Evolutionary conservation across 2,329 filamentous ascomycete species (phyloP).

Genomic region (Colletotrichum destructivum): DNA sequence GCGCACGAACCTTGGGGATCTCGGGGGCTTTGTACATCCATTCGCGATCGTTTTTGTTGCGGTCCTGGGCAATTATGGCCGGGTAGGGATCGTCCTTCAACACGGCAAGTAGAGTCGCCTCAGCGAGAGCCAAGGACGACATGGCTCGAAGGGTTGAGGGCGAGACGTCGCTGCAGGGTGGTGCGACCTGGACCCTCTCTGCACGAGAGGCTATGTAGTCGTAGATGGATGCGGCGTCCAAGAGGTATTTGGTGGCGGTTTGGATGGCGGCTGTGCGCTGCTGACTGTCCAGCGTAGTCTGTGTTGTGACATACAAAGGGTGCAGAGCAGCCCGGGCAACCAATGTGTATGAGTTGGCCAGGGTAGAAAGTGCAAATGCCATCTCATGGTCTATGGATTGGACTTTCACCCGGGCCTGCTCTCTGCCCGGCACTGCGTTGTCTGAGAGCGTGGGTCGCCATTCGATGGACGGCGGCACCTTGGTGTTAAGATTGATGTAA

Average conservation of each 20-base stretch:
- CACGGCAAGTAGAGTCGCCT: slow-evolving; percentile 91
- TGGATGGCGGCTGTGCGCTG: slow-evolving; percentile 80
- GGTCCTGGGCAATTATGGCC: slow-evolving; percentile 82
- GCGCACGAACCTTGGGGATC: slow-evolving; percentile 89
- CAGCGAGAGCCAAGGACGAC: slow-evolving; percentile 80
- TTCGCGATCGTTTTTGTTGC: slow-evolving; percentile 87
- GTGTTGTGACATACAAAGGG: slow-evolving; percentile 78
- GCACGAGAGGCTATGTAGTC: slow-evolving; percentile 76
- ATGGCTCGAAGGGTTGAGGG: slow-evolving; percentile 70
- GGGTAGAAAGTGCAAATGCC: slow-evolving; percentile 81
- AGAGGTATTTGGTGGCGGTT: slow-evolving; percentile 81
- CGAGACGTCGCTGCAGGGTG: slow-evolving; percentile 68
- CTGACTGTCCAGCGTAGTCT: slow-evolving; percentile 72
- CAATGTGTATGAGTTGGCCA: slow-evolving; percentile 82
- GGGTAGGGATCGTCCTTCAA: slow-evolving; percentile 96
- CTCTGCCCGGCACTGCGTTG: slow-evolving; percentile 74
- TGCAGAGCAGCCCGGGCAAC: slow-evolving; percentile 81
- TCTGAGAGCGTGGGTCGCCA: slow-evolving; percentile 88
- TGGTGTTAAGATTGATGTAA: slow-evolving; percentile 77
- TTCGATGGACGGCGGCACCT: slow-evolving; percentile 75
- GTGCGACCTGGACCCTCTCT: slow-evolving; percentile 56
- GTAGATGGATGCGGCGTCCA: slow-evolving; percentile 85
- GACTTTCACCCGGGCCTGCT: slow-evolving; percentile 77
- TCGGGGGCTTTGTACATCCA: slow-evolving; percentile 97
- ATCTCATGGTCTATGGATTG: slow-evolving; percentile 87